A percentile compares a stretch with the other conserved stretches of the same genome.
These are phyloP conservation scores for Tolypocladium amazonense DNA, from an alignment of 2,329 filamentous ascomycete genomes.

Conservation along the genomic window DNA sequence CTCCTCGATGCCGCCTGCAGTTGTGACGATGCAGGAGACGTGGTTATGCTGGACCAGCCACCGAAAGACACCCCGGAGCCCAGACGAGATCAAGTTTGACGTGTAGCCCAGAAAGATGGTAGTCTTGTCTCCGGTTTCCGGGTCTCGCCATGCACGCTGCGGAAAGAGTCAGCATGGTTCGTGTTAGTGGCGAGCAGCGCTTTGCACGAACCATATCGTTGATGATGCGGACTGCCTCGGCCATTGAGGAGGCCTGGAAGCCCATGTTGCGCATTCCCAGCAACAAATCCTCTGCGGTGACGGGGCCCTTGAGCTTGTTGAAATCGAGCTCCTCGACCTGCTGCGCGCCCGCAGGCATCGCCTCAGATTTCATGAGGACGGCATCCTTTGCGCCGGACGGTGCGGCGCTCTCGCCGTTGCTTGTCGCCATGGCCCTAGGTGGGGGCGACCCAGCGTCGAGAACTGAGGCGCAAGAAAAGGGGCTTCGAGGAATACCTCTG, in stretches of 20 bases:
- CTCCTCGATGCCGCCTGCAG: conserved; percentile 90
- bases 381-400: conserved; percentile 62
- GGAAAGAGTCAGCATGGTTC: conserved; percentile 3
- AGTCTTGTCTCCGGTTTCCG: conserved; percentile 66
- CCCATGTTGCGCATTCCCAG: conserved; percentile 80
- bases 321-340: conserved; percentile 90
- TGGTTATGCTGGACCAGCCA: conserved; percentile 91
- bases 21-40: conserved; percentile 87
- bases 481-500: background rate
- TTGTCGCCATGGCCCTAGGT: conserved; percentile 18
- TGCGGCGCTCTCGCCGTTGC: conserved; percentile 27
- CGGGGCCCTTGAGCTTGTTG: conserved; percentile 63
- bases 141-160: conserved; percentile 67
- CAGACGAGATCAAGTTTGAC: conserved; percentile 94
- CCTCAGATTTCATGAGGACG: conserved; percentile 74
- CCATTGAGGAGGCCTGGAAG: conserved; percentile 59
- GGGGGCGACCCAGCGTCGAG: background rate
- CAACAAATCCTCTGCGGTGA: conserved; percentile 79
- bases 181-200: background rate
- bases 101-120: conserved; percentile 98
- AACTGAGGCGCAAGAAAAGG: background rate
- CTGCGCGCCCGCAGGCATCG: conserved; percentile 67
- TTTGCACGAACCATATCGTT: conserved; percentile 71
- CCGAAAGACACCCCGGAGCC: conserved; percentile 79
- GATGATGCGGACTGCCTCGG: conserved; percentile 82